Evolutionary conservation across 2,329 filamentous ascomycete genomes (phyloP).

Genomic region (Colletotrichum shisoi): DNA sequence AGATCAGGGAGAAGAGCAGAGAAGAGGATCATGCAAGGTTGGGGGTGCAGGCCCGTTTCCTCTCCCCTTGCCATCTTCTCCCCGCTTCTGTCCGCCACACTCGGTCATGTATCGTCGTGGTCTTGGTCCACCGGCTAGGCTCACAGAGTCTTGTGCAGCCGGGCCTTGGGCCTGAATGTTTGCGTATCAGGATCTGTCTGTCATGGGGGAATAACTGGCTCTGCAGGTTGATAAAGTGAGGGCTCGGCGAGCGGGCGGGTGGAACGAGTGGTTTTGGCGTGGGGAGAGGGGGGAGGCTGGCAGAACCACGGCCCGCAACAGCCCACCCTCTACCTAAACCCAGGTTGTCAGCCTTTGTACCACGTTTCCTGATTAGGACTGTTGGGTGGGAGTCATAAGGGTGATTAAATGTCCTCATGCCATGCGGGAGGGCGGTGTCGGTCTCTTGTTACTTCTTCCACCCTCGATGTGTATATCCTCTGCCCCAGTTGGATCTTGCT

Average conservation of each 20-base stretch:
- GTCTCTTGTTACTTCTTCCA: neutral
- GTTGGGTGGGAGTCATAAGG: no score
- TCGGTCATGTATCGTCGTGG: neutral
- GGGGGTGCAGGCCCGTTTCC: no score
- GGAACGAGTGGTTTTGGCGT: neutral
- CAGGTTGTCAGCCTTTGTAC: neutral
- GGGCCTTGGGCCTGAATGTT: no score
- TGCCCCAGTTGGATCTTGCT: neutral
- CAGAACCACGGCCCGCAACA: neutral
- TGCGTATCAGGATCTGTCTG: neutral
- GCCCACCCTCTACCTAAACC: neutral
- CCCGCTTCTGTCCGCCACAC: neutral
- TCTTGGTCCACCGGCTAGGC: neutral
- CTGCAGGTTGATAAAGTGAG: conserved; percentile 7
- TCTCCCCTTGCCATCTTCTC: neutral
- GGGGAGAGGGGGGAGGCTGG: neutral
- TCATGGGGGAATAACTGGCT: conserved; percentile 19
- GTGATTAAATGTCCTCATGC: neutral
- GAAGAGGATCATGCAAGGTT: neutral
- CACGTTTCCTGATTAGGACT: neutral
- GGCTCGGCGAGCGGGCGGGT: conserved; percentile 1
- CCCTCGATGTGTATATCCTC: neutral
- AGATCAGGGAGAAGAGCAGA: neutral
- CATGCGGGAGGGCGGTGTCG: no score
- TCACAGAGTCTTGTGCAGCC: neutral